These are phyloP conservation scores for Basipetospora chlamydospora DNA, from an alignment of 2,329 filamentous ascomycete species.

Conservation along the genomic window DNA sequence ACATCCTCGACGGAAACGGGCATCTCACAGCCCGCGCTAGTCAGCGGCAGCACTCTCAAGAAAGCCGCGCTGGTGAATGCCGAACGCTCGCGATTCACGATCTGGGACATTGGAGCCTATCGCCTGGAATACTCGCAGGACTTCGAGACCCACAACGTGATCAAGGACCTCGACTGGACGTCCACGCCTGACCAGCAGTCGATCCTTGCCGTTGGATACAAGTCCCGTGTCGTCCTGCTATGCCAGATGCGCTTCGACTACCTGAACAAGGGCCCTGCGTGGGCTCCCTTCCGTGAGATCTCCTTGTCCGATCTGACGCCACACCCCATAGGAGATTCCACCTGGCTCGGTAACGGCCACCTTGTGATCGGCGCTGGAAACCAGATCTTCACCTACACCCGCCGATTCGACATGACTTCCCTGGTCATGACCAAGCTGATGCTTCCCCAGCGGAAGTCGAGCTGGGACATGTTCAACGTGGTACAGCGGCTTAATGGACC, in stretches of 20 bases:
- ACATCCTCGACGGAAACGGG: constrained; percentile 73
- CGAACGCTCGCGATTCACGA: constrained; percentile 60
- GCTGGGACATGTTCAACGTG: constrained; percentile 63
- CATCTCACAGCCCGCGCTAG: constrained; percentile 56
- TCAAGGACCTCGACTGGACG: constrained; percentile 86
- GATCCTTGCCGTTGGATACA: constrained; percentile 83
- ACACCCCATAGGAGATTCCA: constrained; percentile 83
- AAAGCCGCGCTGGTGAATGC: constrained; percentile 75
- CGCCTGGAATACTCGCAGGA: constrained; percentile 69
- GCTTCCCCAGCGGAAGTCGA: constrained; percentile 31
- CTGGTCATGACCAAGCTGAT: constrained; percentile 39
- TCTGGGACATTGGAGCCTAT: constrained; percentile 77
- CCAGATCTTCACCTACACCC: constrained; percentile 74
- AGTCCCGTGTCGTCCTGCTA: constrained; percentile 68
- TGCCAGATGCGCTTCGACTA: constrained; percentile 88
- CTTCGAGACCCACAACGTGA: constrained; percentile 57
- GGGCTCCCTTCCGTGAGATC: constrained; percentile 74
- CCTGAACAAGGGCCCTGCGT: constrained; percentile 74
- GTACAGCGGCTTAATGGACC: constrained; percentile 77
- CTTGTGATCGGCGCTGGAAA: constrained; percentile 83
- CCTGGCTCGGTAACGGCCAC: constrained; percentile 76
- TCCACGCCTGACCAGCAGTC: constrained; percentile 81
- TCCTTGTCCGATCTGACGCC: constrained; percentile 68
- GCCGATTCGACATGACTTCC: constrained; percentile 52
- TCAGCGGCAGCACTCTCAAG: constrained; percentile 72